Evolutionary conservation across 2,329 filamentous ascomycete genomes (phyloP).

Genomic region (Aspergillus tamarii): DNA sequence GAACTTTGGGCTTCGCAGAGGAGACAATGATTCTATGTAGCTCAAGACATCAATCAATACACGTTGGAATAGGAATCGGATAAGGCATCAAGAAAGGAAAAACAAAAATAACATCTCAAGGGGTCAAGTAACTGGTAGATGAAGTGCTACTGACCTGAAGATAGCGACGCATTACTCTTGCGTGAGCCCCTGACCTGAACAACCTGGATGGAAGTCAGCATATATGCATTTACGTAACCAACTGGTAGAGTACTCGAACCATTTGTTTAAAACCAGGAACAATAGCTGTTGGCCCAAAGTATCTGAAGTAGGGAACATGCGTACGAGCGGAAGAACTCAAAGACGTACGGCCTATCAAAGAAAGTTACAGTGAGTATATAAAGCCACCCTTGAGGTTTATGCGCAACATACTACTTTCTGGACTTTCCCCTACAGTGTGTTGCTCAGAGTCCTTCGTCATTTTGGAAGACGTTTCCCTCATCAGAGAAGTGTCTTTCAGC

Average conservation of each 20-base stretch:
- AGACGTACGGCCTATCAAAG: constrained; percentile 38
- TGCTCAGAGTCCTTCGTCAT: constrained; percentile 30
- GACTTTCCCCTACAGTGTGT: constrained; percentile 33
- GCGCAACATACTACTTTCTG: constrained; percentile 40
- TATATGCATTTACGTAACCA: neutral
- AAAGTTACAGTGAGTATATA: constrained; percentile 12
- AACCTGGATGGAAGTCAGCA: constrained; percentile 57
- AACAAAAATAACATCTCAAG: neutral
- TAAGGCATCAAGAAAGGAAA: neutral
- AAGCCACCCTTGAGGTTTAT: neutral
- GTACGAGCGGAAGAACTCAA: constrained; percentile 41
- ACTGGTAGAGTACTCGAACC: constrained; percentile 54
- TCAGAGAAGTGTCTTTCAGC: constrained; percentile 20
- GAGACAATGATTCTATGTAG: constrained; percentile 38
- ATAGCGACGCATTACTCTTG: constrained; percentile 44
- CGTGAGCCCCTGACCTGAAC: constrained; percentile 61
- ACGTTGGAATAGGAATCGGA: neutral
- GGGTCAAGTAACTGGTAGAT: too few species aligned
- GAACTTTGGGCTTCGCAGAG: constrained; percentile 38
- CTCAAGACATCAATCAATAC: neutral
- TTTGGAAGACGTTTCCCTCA: constrained; percentile 22
- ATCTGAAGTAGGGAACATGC: constrained; percentile 81
- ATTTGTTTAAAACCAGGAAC: constrained; percentile 92
- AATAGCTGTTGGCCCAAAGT: constrained; percentile 88
- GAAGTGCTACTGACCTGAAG: constrained; percentile 36